Percentiles rank a stretch among this genome's conserved stretches.
These are phyloP conservation scores for Syzygium syzygioides DNA, from an alignment of 441 rosid genomes.

Conservation along the genomic window DNA sequence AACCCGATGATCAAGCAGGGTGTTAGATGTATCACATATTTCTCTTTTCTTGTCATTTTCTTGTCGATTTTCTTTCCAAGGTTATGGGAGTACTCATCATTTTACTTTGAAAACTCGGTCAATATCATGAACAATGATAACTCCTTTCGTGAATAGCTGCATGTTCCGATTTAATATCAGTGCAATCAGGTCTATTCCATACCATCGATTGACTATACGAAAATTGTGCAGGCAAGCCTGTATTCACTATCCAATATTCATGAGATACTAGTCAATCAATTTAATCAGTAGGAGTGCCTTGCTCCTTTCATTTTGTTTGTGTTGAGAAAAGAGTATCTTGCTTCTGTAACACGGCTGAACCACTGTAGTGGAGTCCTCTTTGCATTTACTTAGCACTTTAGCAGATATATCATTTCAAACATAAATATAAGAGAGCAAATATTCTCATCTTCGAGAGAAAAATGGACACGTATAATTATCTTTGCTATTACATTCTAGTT, in stretches of 20 bases:
- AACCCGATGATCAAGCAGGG: neutral
- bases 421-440: neutral
- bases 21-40: neutral
- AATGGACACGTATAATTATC: neutral
- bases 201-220: neutral
- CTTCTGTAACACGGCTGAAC: neutral
- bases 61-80: neutral
- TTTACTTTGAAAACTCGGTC: neutral
- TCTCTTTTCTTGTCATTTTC: neutral
- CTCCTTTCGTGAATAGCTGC: neutral
- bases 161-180: neutral
- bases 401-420: neutral
- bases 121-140: rapidly evolving
- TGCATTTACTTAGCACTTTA: neutral
- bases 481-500: neutral
- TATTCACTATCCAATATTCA: neutral
- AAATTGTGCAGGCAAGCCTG: neutral
- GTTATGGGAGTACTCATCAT: neutral
- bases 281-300: neutral
- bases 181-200: neutral
- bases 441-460: neutral
- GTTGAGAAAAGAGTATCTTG: neutral
- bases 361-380: neutral
- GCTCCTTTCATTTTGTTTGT: neutral
- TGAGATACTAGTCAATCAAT: neutral